Conservation (phyloP, 2,329 filamentous ascomycete genomes). For the Beauveria australis region DNA sequence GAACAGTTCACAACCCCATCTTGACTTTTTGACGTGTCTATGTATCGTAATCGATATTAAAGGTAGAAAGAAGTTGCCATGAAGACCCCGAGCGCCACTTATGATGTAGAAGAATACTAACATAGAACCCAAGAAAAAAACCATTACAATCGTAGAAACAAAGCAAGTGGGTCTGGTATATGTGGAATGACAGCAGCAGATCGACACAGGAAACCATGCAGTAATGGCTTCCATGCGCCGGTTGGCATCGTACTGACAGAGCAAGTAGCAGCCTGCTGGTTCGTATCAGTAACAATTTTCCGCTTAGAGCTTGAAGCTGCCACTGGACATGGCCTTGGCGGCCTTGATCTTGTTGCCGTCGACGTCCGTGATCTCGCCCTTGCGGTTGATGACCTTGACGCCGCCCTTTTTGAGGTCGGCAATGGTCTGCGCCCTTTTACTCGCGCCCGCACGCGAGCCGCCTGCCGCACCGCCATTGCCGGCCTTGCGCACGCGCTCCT, state of each 20-base stretch:
- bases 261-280: neutral
- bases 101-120: neutral
- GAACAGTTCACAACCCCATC: neutral
- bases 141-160: neutral
- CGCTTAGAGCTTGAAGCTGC: slow-evolving; percentile 51
- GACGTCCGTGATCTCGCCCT: slow-evolving; percentile 76
- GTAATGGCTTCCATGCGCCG: neutral
- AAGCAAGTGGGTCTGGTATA: neutral
- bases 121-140: neutral
- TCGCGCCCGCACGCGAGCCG: slow-evolving; percentile 21
- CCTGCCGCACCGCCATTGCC: slow-evolving; percentile 33
- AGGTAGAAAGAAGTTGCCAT: neutral
- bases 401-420: slow-evolving; percentile 72
- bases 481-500: slow-evolving; percentile 73
- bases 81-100: neutral
- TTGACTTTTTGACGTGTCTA: neutral
- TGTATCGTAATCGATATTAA: neutral
- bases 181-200: neutral
- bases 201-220: neutral
- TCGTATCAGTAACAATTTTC: neutral
- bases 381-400: slow-evolving; percentile 86
- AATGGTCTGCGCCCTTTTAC: slow-evolving; percentile 41
- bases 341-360: slow-evolving; percentile 67
- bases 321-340: slow-evolving; percentile 42
- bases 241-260: neutral